Base-by-base conservation (phyloP, 2,329 filamentous ascomycete genomes). In the Cadophora malorum region DNA sequence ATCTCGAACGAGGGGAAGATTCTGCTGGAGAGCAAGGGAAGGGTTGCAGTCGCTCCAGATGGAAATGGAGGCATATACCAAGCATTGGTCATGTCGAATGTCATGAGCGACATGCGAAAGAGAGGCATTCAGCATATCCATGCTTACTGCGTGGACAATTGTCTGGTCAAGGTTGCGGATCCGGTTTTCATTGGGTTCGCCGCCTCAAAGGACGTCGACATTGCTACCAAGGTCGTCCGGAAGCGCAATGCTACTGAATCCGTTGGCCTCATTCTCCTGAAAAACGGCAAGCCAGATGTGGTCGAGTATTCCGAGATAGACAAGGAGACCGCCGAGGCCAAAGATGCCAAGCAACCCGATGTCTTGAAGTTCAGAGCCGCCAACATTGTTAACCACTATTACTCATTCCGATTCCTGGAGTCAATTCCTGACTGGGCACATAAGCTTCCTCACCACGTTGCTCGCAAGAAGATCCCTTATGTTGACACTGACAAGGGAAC, bases 351-450 rank as follows among this genome's bases (percentile, higher is more conserved):
- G 80, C 90, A 97, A 76, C 84, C 88, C 3, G 90, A 88, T 67
- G 85, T 97, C 64, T 90, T 99, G 78, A 96, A 95, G 82, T 98
- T 97, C 89, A 91, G 96, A 70, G 95, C 96, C 67, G 96, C 95
- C 77, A 99, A 99, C 84, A 99, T 99, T 75, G 96, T 99, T 83
- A 99, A 99, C 86, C 96, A 99, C 86, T 99, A 98, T 88, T 99
- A 99, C 84, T 97, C 93, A 58, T 95, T 94, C 85, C 83, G 87
- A 74, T 98, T 97, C 86, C 87, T 99, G 60, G 91, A 97, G 80
- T 91, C 88, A 71, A 97, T 97, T 75, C 94, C 96, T 67, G 83
- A 89, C 75, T 97, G 93, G 92, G 89, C 88, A 21, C 86, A 94
- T 82, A 89, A 90, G 80, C 88, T 99, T 63, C 95, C 95, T 19